These are phyloP conservation scores for Jackrogersella multiformis DNA, from an alignment of 495 filamentous ascomycete species.

Conservation along the genomic window DNA sequence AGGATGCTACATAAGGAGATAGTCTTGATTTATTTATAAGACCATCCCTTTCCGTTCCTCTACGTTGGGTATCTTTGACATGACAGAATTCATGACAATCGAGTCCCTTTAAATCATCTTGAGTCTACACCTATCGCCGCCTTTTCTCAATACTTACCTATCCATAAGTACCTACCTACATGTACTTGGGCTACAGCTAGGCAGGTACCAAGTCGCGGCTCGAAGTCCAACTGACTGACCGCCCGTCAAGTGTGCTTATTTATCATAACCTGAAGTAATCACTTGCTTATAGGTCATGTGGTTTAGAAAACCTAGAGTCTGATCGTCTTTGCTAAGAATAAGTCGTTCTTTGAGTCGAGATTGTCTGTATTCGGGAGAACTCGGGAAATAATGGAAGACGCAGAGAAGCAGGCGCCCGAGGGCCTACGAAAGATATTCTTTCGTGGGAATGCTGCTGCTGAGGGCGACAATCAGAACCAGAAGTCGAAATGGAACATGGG, in stretches of 20 bases:
- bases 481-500: constrained; percentile 75
- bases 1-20: background rate
- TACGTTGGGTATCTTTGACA: background rate
- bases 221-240: background rate
- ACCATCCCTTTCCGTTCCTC: background rate
- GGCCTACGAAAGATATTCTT: constrained; percentile 25
- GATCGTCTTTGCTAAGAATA: background rate
- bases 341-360: background rate
- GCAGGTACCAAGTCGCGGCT: background rate
- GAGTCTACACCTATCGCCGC: background rate
- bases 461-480: constrained; percentile 9
- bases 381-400: constrained; percentile 14
- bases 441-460: constrained; percentile 12
- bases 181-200: background rate
- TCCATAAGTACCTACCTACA: background rate
- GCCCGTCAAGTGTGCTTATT: background rate
- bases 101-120: background rate
- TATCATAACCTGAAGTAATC: background rate
- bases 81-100: background rate
- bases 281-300: background rate
- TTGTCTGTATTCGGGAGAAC: background rate
- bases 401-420: constrained; percentile 1
- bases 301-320: background rate
- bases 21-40: no score
- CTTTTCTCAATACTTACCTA: background rate